Percentiles rank a stretch among this genome's conserved stretches.
phyloP scores from a whole-genome alignment of 352 stramenopile genomes.

The Phytophthora meadii region DNA sequence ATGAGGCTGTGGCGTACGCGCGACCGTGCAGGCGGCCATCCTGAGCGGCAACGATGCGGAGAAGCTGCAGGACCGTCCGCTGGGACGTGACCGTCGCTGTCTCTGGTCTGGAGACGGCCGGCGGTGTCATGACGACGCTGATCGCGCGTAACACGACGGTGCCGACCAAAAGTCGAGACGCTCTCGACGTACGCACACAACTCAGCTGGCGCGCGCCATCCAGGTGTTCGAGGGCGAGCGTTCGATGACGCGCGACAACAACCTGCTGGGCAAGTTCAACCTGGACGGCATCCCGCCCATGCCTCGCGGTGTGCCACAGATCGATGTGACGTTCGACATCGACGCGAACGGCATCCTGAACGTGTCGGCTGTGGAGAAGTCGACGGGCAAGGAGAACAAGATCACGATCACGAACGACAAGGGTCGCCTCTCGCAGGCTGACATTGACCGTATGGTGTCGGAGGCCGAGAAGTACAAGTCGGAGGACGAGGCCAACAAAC shows the following conservation, averaged over 20 bases:
- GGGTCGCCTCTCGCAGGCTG: constrained; percentile 96
- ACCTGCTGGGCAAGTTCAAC: constrained; percentile 88
- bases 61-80: constrained; percentile 87
- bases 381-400: constrained; percentile 96
- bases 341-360: constrained; percentile 94
- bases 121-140: constrained; percentile 90
- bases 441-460: constrained; percentile 98
- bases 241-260: constrained; percentile 95
- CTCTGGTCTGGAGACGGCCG: constrained; percentile 89
- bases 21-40: constrained; percentile 74
- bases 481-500: constrained; percentile 96
- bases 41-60: constrained; percentile 79
- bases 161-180: constrained; percentile 86
- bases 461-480: constrained; percentile 98
- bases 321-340: constrained; percentile 92
- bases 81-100: constrained; percentile 91
- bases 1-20: constrained; percentile 85
- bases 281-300: constrained; percentile 88
- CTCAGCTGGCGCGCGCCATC: constrained; percentile 87
- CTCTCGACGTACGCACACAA: constrained; percentile 92
- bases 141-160: constrained; percentile 91
- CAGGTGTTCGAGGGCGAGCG: constrained; percentile 94
- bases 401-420: constrained; percentile 99
- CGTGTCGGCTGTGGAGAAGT: constrained; percentile 93
- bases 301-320: constrained; percentile 89